A percentile compares a stretch with the other conserved stretches of the same genome.
Conservation (phyloP, 192 early-diverging fungal species). For the Chytriomyces hyalinus region DNA sequence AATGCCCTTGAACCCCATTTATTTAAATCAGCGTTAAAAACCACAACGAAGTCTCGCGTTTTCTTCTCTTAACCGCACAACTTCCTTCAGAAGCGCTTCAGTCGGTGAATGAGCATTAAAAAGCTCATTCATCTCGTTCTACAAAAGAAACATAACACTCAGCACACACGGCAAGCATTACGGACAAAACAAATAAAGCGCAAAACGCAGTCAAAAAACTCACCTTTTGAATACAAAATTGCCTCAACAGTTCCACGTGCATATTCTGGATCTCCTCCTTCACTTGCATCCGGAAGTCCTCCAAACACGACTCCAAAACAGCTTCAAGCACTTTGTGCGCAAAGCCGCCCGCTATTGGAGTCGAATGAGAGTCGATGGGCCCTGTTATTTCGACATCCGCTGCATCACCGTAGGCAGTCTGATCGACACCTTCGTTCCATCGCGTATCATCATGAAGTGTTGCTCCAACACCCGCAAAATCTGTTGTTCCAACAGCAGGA, state of each 20-base stretch:
- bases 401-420: too few relatives aligned
- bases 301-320: constrained; percentile 65
- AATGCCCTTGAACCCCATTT: not conserved
- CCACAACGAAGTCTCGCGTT: constrained; percentile 56
- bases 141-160: not conserved
- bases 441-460: too few relatives aligned
- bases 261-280: constrained; percentile 71
- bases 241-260: constrained; percentile 71
- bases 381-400: too few relatives aligned
- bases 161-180: constrained; percentile 28
- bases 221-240: constrained; percentile 74
- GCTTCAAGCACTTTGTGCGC: constrained; percentile 59
- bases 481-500: too few relatives aligned
- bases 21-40: not conserved
- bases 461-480: too few relatives aligned
- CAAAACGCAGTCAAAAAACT: constrained; percentile 17
- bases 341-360: constrained; percentile 12
- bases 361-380: too few relatives aligned
- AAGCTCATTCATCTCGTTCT: constrained; percentile 64
- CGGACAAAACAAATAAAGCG: not conserved
- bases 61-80: constrained; percentile 60
- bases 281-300: constrained; percentile 60
- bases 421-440: too few relatives aligned
- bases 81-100: constrained; percentile 58
- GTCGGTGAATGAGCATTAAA: constrained; percentile 57